Conservation (phyloP, 2,329 filamentous ascomycete species). For the Tolypocladium inflatum region DNA sequence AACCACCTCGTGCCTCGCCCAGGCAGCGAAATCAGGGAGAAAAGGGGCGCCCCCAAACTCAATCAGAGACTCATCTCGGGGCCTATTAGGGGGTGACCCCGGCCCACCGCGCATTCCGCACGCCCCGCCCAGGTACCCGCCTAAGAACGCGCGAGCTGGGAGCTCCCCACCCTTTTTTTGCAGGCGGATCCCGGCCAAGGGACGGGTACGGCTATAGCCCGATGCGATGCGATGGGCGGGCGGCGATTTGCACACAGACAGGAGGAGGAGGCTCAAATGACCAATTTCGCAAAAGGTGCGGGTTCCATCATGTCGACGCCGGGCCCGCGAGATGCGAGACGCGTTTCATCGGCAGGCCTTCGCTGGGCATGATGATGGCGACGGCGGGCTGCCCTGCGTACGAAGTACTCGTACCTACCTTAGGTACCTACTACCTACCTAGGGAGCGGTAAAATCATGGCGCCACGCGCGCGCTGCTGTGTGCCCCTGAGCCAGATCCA, state of each 20-base stretch:
- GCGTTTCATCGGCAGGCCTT: too few relatives aligned
- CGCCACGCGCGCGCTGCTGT: background rate
- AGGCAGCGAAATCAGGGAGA: background rate
- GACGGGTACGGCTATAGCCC: background rate
- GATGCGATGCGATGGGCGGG: background rate
- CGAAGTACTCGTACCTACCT: too few relatives aligned
- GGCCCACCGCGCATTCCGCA: background rate
- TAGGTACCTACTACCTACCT: too few relatives aligned
- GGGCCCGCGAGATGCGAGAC: too few relatives aligned
- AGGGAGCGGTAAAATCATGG: background rate
- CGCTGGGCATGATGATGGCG: too few relatives aligned
- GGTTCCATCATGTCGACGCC: too few relatives aligned
- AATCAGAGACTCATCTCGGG: background rate
- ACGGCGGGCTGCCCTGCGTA: background rate
- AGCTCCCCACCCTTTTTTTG: background rate
- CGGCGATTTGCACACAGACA: too few relatives aligned
- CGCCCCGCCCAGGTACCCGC: background rate
- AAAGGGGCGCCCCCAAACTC: background rate
- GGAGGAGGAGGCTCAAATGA: too few relatives aligned
- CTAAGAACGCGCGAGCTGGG: background rate
- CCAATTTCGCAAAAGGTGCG: too few relatives aligned
- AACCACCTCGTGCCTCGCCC: background rate
- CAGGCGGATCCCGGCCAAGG: background rate
- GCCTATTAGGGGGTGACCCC: background rate
- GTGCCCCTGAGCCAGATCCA: background rate